These are phyloP conservation scores for Nannochloropsis gaditana DNA, from an alignment of 108 stramenopile species.

Conservation along the genomic window DNA sequence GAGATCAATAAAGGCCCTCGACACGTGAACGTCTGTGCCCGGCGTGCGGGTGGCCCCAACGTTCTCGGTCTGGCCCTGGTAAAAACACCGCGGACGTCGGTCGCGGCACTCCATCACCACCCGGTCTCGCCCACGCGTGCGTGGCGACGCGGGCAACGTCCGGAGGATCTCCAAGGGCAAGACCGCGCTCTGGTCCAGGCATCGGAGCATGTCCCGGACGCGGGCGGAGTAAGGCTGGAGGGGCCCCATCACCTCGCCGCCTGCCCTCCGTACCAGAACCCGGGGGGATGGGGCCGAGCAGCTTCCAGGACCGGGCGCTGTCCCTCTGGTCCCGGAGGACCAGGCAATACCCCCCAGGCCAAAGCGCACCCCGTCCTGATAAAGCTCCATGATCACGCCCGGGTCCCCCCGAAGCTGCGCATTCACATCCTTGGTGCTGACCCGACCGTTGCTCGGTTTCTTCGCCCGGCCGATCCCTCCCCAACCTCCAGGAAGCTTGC, in stretches of 20 bases:
- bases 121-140: not conserved
- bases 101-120: not conserved
- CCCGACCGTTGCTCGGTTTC: not conserved
- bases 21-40: not conserved
- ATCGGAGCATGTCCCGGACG: not conserved
- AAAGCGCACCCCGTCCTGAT: not conserved
- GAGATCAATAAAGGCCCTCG: not conserved
- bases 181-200: not conserved
- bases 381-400: constrained; percentile 13
- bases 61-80: not conserved
- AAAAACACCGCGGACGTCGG: not conserved
- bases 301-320: no score
- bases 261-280: not conserved
- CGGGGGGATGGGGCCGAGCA: no score
- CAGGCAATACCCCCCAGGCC: not conserved
- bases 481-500: no score
- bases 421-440: not conserved
- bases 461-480: no score
- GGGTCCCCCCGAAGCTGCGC: not conserved
- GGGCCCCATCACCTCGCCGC: not conserved
- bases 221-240: not conserved
- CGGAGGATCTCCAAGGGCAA: not conserved
- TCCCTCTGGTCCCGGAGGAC: no score
- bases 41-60: not conserved
- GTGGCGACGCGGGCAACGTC: not conserved